These are phyloP conservation scores for Primulina eburnea DNA, from an alignment of 257 asterid genomes.

Conservation along the genomic window DNA sequence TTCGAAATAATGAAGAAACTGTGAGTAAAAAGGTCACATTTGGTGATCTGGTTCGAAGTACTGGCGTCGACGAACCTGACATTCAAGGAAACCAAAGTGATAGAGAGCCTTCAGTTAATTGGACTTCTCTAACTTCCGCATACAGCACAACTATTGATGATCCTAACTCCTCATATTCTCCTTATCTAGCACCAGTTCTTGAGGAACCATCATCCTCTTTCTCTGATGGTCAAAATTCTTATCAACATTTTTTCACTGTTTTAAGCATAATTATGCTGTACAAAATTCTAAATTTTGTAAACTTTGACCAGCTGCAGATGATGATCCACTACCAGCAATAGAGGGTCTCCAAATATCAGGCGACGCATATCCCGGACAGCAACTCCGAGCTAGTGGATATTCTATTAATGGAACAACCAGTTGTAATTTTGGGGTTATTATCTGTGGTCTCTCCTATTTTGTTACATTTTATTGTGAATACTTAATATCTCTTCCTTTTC, in stretches of 20 bases:
- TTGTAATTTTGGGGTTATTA: conserved; percentile 87
- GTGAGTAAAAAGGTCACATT: conserved; percentile 75
- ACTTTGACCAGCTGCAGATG: conserved; percentile 69
- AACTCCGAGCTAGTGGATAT: conserved; percentile 89
- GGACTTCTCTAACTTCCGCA: conserved; percentile 54
- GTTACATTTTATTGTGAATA: conserved; percentile 20
- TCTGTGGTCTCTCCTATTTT: conserved; percentile 15
- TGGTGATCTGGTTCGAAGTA: conserved; percentile 69
- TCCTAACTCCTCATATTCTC: conserved; percentile 76
- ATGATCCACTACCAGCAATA: conserved; percentile 89
- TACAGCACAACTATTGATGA: conserved; percentile 56
- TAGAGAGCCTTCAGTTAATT: conserved; percentile 53
- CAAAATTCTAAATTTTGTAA: conserved; percentile 23
- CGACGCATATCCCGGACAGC: conserved; percentile 87
- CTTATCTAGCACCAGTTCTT: conserved; percentile 84
- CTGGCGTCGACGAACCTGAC: conserved; percentile 68
- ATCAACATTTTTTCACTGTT: conserved; percentile 25
- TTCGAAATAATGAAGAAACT: conserved; percentile 47
- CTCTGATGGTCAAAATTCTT: conserved; percentile 70
- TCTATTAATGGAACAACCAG: conserved; percentile 96
- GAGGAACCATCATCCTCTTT: conserved; percentile 93
- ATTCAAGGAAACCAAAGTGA: conserved; percentile 51
- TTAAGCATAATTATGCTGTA: conserved; percentile 25
- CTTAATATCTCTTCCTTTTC: conserved; percentile 20
- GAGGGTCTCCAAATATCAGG: conserved; percentile 96